Conservation (phyloP, 2,329 filamentous ascomycete species). For the Aspergillus tubingensis region DNA sequence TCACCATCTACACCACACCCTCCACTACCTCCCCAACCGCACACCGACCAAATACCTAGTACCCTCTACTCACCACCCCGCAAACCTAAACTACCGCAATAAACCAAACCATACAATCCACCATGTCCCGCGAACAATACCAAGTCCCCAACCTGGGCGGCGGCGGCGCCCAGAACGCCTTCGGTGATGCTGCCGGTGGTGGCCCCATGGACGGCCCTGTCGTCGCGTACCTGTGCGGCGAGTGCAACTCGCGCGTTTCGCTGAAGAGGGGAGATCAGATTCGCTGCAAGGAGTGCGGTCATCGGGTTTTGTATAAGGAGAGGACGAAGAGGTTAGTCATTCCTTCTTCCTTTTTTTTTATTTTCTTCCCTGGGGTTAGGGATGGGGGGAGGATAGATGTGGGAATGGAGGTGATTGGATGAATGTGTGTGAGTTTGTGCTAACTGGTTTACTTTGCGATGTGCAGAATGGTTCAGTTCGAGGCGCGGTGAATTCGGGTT, state of each 20-base stretch:
- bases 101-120: slow-evolving; percentile 6
- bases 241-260: slow-evolving; percentile 76
- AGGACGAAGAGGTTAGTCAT: slow-evolving; percentile 83
- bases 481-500: slow-evolving; percentile 69
- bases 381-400: neutral
- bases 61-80: neutral
- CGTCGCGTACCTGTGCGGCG: slow-evolving; percentile 76
- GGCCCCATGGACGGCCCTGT: slow-evolving; percentile 53
- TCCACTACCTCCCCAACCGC: neutral
- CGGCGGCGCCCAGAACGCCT: slow-evolving; percentile 3
- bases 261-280: slow-evolving; percentile 79
- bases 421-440: slow-evolving; percentile 7
- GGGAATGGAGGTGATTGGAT: no score
- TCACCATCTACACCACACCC: neutral
- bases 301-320: slow-evolving; percentile 96
- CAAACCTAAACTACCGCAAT: neutral
- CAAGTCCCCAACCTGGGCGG: slow-evolving; percentile 57
- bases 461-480: slow-evolving; percentile 93
- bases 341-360: neutral
- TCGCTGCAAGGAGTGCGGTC: slow-evolving; percentile 88
- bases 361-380: neutral
- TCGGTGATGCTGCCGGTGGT: neutral
- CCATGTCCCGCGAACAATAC: slow-evolving; percentile 73
- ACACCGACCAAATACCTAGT: neutral
- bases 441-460: slow-evolving; percentile 8